These are phyloP conservation scores for Zasmidium angulare DNA, from an alignment of 2,329 filamentous ascomycete species.

Conservation along the genomic window DNA sequence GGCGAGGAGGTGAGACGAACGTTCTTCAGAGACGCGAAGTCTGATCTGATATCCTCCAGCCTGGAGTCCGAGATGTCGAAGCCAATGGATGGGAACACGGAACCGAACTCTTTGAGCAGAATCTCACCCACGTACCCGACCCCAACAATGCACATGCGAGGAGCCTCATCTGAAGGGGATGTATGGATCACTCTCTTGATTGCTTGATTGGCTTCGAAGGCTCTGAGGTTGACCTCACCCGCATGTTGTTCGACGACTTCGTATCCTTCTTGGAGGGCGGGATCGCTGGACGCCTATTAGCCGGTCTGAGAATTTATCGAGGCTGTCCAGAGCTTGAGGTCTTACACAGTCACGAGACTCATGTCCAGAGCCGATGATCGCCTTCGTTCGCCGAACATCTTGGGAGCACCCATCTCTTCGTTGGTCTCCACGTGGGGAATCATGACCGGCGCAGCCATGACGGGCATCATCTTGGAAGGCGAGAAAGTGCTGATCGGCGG, in stretches of 20 bases:
- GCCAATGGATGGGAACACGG: slow-evolving; percentile 19
- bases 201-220: slow-evolving; percentile 4
- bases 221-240: background rate
- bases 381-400: slow-evolving; percentile 7
- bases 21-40: slow-evolving; percentile 29
- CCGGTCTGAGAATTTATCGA: no score
- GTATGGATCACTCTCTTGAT: slow-evolving; percentile 4
- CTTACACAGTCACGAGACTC: slow-evolving; percentile 12
- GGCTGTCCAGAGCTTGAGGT: background rate
- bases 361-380: slow-evolving; percentile 12
- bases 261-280: slow-evolving; percentile 3
- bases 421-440: slow-evolving; percentile 3
- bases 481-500: no score
- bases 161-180: slow-evolving; percentile 4
- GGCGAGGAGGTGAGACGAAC: slow-evolving; percentile 43
- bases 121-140: slow-evolving; percentile 24
- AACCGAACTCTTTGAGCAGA: slow-evolving; percentile 22
- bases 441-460: slow-evolving; percentile 3
- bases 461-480: slow-evolving; percentile 1
- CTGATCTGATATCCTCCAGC: slow-evolving; percentile 34
- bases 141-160: slow-evolving; percentile 20
- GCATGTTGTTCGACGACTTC: slow-evolving; percentile 1
- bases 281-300: background rate
- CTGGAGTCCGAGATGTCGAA: slow-evolving; percentile 50
- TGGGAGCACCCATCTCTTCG: slow-evolving; percentile 1